These are phyloP conservation scores for Phaeosphaeria sp. DNA, from an alignment of 2,329 filamentous ascomycete genomes.

Conservation along the genomic window DNA sequence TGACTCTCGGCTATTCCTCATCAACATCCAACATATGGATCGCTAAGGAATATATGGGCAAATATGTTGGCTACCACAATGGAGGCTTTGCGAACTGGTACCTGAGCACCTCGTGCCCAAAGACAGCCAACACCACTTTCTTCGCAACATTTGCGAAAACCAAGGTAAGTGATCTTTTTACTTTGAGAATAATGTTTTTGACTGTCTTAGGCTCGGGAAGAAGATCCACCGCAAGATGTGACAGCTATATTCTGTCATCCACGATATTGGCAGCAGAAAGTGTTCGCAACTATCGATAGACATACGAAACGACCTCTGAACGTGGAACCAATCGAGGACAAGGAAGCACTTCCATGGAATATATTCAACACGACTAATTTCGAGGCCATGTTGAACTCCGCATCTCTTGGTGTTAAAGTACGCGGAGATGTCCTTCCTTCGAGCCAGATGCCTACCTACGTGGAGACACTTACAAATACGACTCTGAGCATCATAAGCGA, in stretches of 20 bases:
- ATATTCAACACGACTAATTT: slow-evolving; percentile 51
- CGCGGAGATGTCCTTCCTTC: slow-evolving; percentile 18
- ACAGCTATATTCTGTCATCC: slow-evolving; percentile 33
- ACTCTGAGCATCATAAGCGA: slow-evolving; percentile 17
- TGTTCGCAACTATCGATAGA: slow-evolving; percentile 50
- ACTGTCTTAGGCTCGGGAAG: slow-evolving; percentile 2
- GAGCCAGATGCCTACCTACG: slow-evolving; percentile 11
- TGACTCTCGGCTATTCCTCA: slow-evolving; percentile 4
- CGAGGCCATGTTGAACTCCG: slow-evolving; percentile 35
- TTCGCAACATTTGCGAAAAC: slow-evolving; percentile 20
- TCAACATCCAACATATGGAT: not conserved
- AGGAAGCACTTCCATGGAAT: slow-evolving; percentile 22
- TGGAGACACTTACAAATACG: slow-evolving; percentile 8
- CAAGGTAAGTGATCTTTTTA: not conserved
- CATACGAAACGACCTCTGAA: not conserved
- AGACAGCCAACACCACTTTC: slow-evolving; percentile 44
- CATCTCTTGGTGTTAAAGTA: not conserved
- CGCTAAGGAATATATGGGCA: slow-evolving; percentile 34
- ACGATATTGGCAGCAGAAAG: slow-evolving; percentile 55
- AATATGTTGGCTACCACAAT: slow-evolving; percentile 55
- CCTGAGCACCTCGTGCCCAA: slow-evolving; percentile 39
- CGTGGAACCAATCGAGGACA: slow-evolving; percentile 27
- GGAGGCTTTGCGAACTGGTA: slow-evolving; percentile 43
- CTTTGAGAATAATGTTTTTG: not conserved
- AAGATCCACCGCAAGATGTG: slow-evolving; percentile 22